Percentiles rank a stretch among this genome's conserved stretches.
These are phyloP conservation scores for Tolypocladium guangdongense DNA, from an alignment of 2,329 filamentous ascomycete genomes.

Conservation along the genomic window DNA sequence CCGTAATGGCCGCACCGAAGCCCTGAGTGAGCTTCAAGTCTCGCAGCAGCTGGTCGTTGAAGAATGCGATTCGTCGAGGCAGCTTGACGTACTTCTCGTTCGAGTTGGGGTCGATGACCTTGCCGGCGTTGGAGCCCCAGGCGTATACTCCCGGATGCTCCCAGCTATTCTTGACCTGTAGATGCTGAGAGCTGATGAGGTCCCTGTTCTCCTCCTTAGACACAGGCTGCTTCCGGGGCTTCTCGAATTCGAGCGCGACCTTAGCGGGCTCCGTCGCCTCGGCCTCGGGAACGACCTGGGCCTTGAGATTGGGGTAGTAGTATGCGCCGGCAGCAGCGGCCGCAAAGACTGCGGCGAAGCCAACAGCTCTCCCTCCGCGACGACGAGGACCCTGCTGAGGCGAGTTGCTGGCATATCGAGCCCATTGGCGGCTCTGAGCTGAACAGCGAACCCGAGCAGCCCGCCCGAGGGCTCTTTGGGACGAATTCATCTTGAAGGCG, in stretches of 20 bases:
- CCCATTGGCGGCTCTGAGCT: constrained; percentile 17
- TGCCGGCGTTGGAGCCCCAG: constrained; percentile 82
- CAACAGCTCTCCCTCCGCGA: constrained; percentile 17
- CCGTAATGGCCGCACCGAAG: constrained; percentile 78
- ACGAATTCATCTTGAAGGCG: constrained; percentile 18
- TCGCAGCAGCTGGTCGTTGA: constrained; percentile 72
- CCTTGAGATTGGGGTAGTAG: constrained; percentile 24
- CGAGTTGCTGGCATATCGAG: constrained; percentile 15
- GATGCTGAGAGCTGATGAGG: constrained; percentile 71
- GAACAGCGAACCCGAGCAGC: constrained; percentile 13
- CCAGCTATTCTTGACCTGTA: constrained; percentile 76
- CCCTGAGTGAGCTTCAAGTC: constrained; percentile 77
- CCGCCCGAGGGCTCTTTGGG: constrained; percentile 16
- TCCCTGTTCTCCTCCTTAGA: constrained; percentile 66
- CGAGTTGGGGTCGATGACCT: constrained; percentile 76
- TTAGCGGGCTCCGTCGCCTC: constrained; percentile 13
- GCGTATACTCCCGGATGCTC: constrained; percentile 81
- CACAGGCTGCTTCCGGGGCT: constrained; percentile 42
- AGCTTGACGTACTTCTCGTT: constrained; percentile 68
- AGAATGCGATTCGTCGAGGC: constrained; percentile 67
- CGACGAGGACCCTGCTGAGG: constrained; percentile 8
- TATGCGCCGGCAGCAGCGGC: constrained; percentile 26
- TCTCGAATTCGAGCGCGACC: constrained; percentile 57
- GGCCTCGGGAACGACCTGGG: constrained; percentile 8
- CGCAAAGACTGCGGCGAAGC: constrained; percentile 24